Base-by-base conservation (phyloP, 768 basidiomycete species). In the Termitomyces sp. region DNA sequence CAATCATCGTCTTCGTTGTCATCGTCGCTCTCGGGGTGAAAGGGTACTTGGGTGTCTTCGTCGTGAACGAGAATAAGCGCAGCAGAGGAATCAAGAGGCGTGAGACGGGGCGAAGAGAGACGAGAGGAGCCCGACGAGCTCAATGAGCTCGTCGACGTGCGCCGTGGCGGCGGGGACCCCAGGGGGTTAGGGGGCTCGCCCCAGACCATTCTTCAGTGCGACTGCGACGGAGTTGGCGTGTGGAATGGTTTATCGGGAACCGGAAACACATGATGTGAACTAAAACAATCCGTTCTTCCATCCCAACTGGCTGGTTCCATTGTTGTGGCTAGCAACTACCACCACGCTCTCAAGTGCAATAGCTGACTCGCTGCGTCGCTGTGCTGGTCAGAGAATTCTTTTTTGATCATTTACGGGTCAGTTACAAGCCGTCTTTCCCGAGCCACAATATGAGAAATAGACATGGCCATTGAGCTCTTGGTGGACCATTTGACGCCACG, bases 21-120 rank as follows among this genome's bases (percentile, higher is more conserved):
- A n/a, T 82, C 79, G 57, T 80, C 78, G 11, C 48, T 65, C 22
- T 62, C 62, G 56, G 76, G 69, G 46, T 79, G 71, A 58, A 79
- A 72, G 3, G 76, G 71, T 44, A 73, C 60, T 57, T 54, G 63
- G 20, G 78, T 76, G 24, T 83, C 82, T 14, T 74, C 71, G 65
- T 85, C 76, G 49, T 84, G 82, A 36, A 87, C 80, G 32, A 88
- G 81, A 54, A 88, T 79, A 48, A 89, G 80, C 18, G 83, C 83
- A 14, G 86, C 74, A 36, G 80, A 74, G 28, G 74, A 74, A 61
- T 76, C 73, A 6, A 71, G 63, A 36, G 67, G 68, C 3, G 72
- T 66, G 24, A 72, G 61, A 26, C 55, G 49, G 11, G 68, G 69
- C 40, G 67, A 68, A 43, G 61, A 56, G 44, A 40, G 40, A 56